Evolutionary conservation across 345 rosid species (phyloP), one percentile per base, ranked within the genome.

Genomic region (Nasturtium officinale): DNA sequence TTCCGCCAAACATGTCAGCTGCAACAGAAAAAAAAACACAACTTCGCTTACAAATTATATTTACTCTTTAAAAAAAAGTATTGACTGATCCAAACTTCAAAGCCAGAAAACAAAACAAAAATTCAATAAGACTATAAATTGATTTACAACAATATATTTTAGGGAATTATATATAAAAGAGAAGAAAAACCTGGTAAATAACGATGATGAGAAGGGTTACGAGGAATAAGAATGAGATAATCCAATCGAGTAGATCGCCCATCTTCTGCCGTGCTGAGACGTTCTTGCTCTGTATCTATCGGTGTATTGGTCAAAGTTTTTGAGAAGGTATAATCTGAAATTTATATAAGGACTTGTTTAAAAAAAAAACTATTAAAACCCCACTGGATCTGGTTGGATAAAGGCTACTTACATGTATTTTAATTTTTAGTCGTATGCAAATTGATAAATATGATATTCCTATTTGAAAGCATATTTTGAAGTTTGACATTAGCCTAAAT

Each of bases 221-320:
- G 61, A 87, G 83, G 80, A 85, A 50, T 83, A 92, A 89, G 78
- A 92, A 86, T 30, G 96, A 88, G 68, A 85, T 59, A 23, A 90
- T 84, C 98, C 98, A 92, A 30, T 81, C 80, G 53, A 65, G 87
- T 17, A 92, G 79, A 83, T 92, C 91, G 10, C 85, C 89, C 98
- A 92, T 92, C 52, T 64, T 59, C 70, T 67, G 42, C 71, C 63
- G 65, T 16, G 63, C 8, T 18, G n/a, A 30, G 18, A 48, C 5
- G 54, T 29, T 64, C 26, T 66, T 28, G 59, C 29, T 64, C 38
- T 23, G 25, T 10, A 20, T 54, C 5, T 64, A 13, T 29, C 2
- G 32, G 46, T 50, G 38, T 75, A 52, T 61, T 50, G 56, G 74
- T 68, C 74, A 67, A 67, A 67, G 74, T 50, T 60, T 63, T 54